A percentile compares a stretch with the other conserved stretches of the same genome.
These are phyloP conservation scores for Prunus campanulata DNA, from an alignment of 306 rosid genomes.

Conservation along the genomic window DNA sequence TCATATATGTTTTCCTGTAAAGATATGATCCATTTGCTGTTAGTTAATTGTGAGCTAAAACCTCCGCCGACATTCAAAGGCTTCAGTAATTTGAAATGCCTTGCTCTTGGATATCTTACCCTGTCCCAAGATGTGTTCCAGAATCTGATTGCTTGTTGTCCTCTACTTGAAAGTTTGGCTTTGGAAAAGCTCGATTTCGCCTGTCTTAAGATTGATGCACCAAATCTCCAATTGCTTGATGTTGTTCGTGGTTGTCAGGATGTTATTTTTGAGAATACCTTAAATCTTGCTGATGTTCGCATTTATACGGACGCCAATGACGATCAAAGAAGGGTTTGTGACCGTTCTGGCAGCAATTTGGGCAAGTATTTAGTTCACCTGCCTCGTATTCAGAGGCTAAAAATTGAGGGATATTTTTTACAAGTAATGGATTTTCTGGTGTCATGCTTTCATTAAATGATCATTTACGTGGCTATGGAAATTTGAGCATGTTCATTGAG, in stretches of 20 bases:
- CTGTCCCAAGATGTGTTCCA: slow-evolving; percentile 35
- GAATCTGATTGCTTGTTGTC: background rate
- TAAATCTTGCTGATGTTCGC: slow-evolving; percentile 38
- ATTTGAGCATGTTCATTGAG: background rate
- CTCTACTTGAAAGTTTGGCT: background rate
- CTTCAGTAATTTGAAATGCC: slow-evolving; percentile 34
- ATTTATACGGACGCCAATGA: slow-evolving; percentile 9
- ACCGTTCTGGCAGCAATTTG: slow-evolving; percentile 35
- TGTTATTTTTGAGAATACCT: slow-evolving; percentile 43
- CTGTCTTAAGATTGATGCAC: background rate
- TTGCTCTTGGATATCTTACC: slow-evolving; percentile 39
- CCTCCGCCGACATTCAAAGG: background rate
- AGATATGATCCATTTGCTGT: slow-evolving; percentile 37
- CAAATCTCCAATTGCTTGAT: slow-evolving; percentile 10
- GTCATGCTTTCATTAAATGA: background rate
- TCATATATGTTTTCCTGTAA: slow-evolving; percentile 51
- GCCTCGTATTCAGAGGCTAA: slow-evolving; percentile 34
- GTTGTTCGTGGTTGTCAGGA: slow-evolving; percentile 36
- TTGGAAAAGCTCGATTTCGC: fast-evolving
- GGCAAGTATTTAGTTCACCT: slow-evolving; percentile 41
- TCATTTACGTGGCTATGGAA: background rate
- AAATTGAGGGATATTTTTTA: background rate
- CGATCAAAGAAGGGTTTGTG: slow-evolving; percentile 26
- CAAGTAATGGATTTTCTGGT: slow-evolving; percentile 25
- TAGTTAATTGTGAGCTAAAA: slow-evolving; percentile 47